Evolutionary conservation across 371 early-diverging fungal genomes (phyloP), one percentile per base, ranked within the genome.

Genomic region (Lichtheimia corymbifera): DNA sequence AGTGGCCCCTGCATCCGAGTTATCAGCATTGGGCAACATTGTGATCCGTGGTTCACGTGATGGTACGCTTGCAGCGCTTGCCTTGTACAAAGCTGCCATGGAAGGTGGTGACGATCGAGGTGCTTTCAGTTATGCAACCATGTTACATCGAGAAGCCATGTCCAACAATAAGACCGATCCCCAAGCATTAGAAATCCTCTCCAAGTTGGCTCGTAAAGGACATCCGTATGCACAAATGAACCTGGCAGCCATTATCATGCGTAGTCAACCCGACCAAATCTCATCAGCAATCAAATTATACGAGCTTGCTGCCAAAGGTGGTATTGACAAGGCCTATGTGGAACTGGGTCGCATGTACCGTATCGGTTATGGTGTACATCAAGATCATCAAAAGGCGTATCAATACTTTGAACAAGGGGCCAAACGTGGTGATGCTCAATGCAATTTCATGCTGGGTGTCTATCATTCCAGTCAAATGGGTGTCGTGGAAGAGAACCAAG

Each of bases 191-290:
- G 35, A 59, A 15, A 63, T 82, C 45, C 55, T 77, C 51, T 75
- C 79, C 1, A 50, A 71, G 42, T 43, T 82, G 14, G 77, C 82
- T 3, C 72, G 70, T 40, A 82, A 77, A 43, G 82, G 79, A 1
- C 77, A 79, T 56, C 79, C 79, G 9, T 69, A 73, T 54, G 79
- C 82, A 25, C 82, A 82, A 65, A 73, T 75, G 74, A 75, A 75
- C 42, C 47, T 82, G 42, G 82, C 82, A 7, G 56, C 76, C n/a
- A 79, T 77, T 25, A 28, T 79, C 12, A 75, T 77, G 72, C 73
- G 78, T 9, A 68, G 70, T 4, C 71, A 73, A 40, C 64, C 75
- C 2, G 68, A 73, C 41, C 56, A 57, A n/a, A 65, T 72, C 1
- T 25, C 63, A 1, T 47, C 70, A 3, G 76, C 74, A 13, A 59